Evolutionary conservation across 371 early-diverging fungal species (phyloP).

Genomic region (Apophysomyces ossiformis): DNA sequence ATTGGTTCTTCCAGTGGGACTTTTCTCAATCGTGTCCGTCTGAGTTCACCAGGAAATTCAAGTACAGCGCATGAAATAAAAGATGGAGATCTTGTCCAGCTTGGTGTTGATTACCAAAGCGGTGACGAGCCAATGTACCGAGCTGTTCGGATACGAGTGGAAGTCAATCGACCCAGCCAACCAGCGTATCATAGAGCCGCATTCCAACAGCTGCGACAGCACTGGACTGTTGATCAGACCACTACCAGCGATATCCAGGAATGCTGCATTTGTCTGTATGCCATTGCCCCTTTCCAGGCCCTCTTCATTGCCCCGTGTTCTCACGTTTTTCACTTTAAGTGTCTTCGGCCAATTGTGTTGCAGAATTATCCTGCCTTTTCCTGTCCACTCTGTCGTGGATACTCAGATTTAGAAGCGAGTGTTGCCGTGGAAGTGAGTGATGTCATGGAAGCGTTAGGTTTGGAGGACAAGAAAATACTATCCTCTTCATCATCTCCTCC

Average conservation of each 20-base stretch:
- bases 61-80: constrained; percentile 73
- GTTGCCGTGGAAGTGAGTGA: constrained; percentile 76
- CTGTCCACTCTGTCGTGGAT: constrained; percentile 95
- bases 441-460: constrained; percentile 41
- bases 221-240: constrained; percentile 14
- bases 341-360: constrained; percentile 76
- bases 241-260: constrained; percentile 59
- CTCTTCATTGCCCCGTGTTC: constrained; percentile 96
- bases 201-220: constrained; percentile 33
- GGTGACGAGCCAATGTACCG: constrained; percentile 78
- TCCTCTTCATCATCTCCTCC: background rate
- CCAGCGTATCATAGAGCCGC: constrained; percentile 29
- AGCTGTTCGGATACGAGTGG: constrained; percentile 84
- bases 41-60: constrained; percentile 77
- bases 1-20: constrained; percentile 89
- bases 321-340: constrained; percentile 97
- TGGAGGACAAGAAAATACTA: constrained; percentile 4
- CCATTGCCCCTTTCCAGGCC: constrained; percentile 93
- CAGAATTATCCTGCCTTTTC: constrained; percentile 80
- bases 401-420: constrained; percentile 87
- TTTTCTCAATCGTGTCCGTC: constrained; percentile 85
- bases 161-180: constrained; percentile 64
- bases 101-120: constrained; percentile 92
- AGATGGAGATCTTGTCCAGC: constrained; percentile 86
- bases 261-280: constrained; percentile 96